A percentile compares a stretch with the other conserved stretches of the same genome.
phyloP scores from a whole-genome alignment of 2,329 filamentous ascomycete genomes.

The Diaporthe citriasiana region DNA sequence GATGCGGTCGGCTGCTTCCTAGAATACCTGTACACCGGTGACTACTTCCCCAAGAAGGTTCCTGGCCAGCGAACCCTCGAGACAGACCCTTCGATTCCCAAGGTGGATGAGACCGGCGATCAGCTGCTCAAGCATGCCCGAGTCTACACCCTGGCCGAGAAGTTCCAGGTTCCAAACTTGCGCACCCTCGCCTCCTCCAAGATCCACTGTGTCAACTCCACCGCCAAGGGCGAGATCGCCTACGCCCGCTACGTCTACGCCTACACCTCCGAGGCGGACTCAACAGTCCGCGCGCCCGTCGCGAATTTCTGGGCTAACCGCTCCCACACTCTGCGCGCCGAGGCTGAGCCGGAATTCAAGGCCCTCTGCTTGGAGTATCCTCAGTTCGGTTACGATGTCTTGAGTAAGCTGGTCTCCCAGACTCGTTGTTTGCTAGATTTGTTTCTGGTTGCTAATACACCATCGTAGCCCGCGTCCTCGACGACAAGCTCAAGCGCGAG shows the following conservation, averaged over 20 bases:
- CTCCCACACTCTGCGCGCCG: constrained; percentile 84
- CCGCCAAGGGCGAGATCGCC: constrained; percentile 88
- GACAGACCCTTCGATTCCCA: constrained; percentile 73
- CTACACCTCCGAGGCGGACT: constrained; percentile 78
- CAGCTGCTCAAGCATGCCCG: constrained; percentile 91
- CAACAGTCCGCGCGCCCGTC: constrained; percentile 82
- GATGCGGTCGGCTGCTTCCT: constrained; percentile 84
- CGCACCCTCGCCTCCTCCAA: constrained; percentile 86
- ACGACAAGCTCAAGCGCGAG: constrained; percentile 77
- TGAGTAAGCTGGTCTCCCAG: constrained; percentile 69
- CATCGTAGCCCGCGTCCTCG: constrained; percentile 69
- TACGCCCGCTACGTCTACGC: constrained; percentile 94
- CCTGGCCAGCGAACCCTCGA: constrained; percentile 77
- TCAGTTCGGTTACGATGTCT: constrained; percentile 92
- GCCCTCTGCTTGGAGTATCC: constrained; percentile 89
- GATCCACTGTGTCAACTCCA: constrained; percentile 92
- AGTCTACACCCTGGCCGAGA: constrained; percentile 89
- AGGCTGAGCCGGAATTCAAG: constrained; percentile 89
- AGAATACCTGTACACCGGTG: constrained; percentile 86
- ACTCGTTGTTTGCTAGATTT: not conserved
- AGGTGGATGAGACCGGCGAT: constrained; percentile 81
- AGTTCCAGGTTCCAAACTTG: constrained; percentile 77
- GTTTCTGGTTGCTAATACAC: constrained; percentile 43
- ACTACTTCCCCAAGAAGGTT: constrained; percentile 84
- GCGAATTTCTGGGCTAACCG: constrained; percentile 92